These are phyloP conservation scores for Triangularia setosa DNA, from an alignment of 2,329 filamentous ascomycete genomes.

Conservation along the genomic window DNA sequence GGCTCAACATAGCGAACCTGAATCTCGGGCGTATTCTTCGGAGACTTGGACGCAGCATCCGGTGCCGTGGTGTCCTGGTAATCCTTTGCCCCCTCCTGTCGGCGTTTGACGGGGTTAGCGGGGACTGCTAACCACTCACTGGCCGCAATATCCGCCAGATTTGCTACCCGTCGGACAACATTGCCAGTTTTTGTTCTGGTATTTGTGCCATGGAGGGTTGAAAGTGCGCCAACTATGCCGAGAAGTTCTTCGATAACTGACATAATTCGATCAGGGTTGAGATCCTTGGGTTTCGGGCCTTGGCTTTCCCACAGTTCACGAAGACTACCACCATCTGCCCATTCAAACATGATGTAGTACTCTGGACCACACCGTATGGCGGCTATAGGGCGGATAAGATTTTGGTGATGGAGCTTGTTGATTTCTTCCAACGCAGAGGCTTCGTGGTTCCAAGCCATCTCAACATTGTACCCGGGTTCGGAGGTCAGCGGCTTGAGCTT, in stretches of 20 bases:
- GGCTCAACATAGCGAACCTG: neutral
- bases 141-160: neutral
- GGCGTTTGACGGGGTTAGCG: neutral
- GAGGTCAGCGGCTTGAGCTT: neutral
- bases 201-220: conserved; percentile 3
- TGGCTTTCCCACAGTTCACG: neutral
- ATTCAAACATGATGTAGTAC: conserved; percentile 6
- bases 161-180: neutral
- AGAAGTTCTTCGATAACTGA: neutral
- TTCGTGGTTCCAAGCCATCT: conserved; percentile 1
- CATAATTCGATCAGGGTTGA: neutral
- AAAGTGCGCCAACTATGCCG: neutral
- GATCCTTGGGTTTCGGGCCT: neutral
- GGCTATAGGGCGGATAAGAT: neutral
- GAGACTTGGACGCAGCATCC: neutral
- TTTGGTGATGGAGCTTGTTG: neutral
- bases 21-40: neutral
- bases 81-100: neutral
- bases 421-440: neutral
- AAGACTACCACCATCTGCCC: conserved; percentile 2
- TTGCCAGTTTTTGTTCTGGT: neutral
- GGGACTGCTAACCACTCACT: neutral
- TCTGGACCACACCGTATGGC: neutral
- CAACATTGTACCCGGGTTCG: conserved; percentile 1
- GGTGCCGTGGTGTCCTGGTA: neutral